Evolutionary conservation across 2,329 filamentous ascomycete genomes (phyloP).

Genomic region (Hypoxylon sp.): DNA sequence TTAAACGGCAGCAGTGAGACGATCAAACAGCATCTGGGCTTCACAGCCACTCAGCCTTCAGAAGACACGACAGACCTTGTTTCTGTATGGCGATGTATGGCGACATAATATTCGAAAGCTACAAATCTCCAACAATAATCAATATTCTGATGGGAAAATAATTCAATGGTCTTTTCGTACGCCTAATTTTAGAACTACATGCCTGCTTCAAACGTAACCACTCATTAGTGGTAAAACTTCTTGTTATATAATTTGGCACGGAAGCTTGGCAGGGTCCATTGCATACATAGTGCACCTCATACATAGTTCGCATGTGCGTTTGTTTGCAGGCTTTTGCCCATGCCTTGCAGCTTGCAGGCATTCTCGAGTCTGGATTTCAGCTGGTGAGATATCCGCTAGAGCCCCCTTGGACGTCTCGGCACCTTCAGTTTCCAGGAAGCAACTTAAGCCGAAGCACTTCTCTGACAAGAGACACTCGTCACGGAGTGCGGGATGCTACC

Average conservation of each 20-base stretch:
- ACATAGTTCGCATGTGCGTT: conserved; percentile 14
- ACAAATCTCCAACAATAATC: not conserved
- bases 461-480: conserved; percentile 55
- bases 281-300: conserved; percentile 13
- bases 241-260: conserved; percentile 13
- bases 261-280: conserved; percentile 40
- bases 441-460: conserved; percentile 59
- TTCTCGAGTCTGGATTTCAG: conserved; percentile 26
- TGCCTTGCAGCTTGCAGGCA: conserved; percentile 14
- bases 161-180: not conserved
- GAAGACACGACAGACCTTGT: conserved; percentile 6
- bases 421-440: conserved; percentile 49
- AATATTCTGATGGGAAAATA: not conserved
- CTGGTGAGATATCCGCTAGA: conserved; percentile 32
- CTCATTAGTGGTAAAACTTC: not conserved
- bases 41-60: conserved; percentile 38
- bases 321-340: conserved; percentile 26
- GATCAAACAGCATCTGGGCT: conserved; percentile 45
- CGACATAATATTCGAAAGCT: conserved; percentile 15
- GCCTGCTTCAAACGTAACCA: not conserved
- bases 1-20: conserved; percentile 29
- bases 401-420: conserved; percentile 42
- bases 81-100: conserved; percentile 16
- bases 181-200: conserved; percentile 15
- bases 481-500: conserved; percentile 50